Conservation (phyloP, 1,284 basidiomycete genomes). For the Veloporphyrellus conicus region DNA sequence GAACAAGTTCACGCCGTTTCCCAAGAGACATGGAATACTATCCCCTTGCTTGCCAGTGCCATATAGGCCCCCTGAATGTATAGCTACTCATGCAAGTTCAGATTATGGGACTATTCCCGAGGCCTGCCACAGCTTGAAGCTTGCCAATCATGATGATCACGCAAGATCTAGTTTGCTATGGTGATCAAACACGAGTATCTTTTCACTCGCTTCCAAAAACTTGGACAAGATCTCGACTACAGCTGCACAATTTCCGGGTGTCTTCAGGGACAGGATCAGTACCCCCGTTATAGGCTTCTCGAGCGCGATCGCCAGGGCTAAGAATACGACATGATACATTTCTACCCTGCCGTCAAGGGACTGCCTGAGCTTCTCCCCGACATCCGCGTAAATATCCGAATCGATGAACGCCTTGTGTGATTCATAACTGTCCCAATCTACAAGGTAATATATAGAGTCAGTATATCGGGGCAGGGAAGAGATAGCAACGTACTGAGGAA, state of each 20-base stretch:
- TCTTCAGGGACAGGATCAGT: conserved; percentile 21
- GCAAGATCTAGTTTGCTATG: too few relatives aligned
- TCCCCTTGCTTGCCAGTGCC: too few relatives aligned
- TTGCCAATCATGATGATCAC: too few relatives aligned
- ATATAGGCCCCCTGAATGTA: too few relatives aligned
- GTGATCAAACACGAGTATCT: conserved; percentile 22
- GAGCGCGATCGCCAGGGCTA: conserved; percentile 10
- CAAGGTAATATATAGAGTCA: too few relatives aligned
- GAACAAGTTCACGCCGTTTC: too few relatives aligned
- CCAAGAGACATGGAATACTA: too few relatives aligned
- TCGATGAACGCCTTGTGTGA: conserved; percentile 15
- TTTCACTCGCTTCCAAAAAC: conserved; percentile 11
- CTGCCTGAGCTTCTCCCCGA: conserved; percentile 10
- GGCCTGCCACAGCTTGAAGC: too few relatives aligned
- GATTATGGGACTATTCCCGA: too few relatives aligned
- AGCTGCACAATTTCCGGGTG: conserved; percentile 17
- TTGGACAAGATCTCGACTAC: conserved; percentile 13
- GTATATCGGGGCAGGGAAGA: not conserved
- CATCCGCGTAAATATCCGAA: conserved; percentile 1
- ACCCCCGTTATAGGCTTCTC: conserved; percentile 22
- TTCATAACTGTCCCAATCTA: conserved; percentile 30
- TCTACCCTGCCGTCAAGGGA: conserved; percentile 4
- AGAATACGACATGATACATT: conserved; percentile 28
- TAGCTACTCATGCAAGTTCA: too few relatives aligned
- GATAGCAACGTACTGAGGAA: conserved; percentile 22